Evolutionary conservation across 257 asterid genomes (phyloP).

Genomic region (Penstemon davidsonii): DNA sequence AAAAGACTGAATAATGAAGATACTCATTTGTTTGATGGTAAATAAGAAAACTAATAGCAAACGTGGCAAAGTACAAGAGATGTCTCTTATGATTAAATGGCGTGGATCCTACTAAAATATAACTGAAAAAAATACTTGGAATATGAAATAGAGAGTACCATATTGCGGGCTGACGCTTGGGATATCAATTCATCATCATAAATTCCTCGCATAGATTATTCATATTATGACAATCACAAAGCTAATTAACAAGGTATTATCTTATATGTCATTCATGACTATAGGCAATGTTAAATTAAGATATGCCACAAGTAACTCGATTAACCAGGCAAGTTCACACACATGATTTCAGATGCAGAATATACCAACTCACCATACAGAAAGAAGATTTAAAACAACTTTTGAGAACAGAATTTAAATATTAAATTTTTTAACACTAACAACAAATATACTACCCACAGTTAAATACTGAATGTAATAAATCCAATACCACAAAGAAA

Average conservation of each 20-base stretch:
- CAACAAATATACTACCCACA: not conserved
- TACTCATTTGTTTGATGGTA: not conserved
- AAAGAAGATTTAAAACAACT: slow-evolving; percentile 7
- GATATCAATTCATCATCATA: not conserved
- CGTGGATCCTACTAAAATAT: not conserved
- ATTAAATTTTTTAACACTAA: not conserved
- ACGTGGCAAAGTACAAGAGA: not conserved
- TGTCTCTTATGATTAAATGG: not conserved
- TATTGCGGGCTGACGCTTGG: not conserved
- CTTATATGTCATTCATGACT: not conserved
- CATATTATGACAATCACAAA: not conserved
- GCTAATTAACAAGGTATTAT: not conserved
- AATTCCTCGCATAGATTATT: not conserved
- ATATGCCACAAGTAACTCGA: not conserved
- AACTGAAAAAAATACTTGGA: not conserved
- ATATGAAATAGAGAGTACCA: not conserved
- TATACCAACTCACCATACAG: slow-evolving; percentile 6
- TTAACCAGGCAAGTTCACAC: slow-evolving; percentile 7
- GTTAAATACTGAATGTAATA: not conserved
- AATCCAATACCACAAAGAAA: not conserved
- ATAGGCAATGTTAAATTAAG: slow-evolving; percentile 1
- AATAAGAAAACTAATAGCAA: not conserved
- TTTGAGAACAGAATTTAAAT: not conserved
- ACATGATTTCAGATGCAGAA: slow-evolving; percentile 14
- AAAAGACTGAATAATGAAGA: slow-evolving; percentile 6